Evolutionary conservation across 495 filamentous ascomycete genomes (phyloP), one percentile per base, ranked within the genome.

Genomic region (Penicillium lividum): DNA sequence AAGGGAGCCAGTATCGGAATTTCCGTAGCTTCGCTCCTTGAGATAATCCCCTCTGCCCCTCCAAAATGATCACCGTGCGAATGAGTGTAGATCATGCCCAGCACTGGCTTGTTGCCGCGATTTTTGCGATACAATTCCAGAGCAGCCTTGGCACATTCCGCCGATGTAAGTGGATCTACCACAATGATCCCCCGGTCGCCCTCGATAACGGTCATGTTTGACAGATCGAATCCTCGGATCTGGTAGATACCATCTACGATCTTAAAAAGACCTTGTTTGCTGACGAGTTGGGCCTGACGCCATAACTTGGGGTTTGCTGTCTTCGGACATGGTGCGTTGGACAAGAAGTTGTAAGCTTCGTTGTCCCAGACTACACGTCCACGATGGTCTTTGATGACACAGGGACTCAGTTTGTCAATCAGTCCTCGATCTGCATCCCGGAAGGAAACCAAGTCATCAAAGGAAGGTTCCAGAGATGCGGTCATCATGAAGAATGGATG

Each of bases 61-160:
- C 62, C 60, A 25, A 57, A 65, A 48, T 70, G 68, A 44, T 70
- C 68, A 8, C 44, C 43, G 22, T 70, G 68, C 0, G 65, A 70
- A 28, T 70, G 68, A 3, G 68, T 57, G 49, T 67, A 70, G 10
- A 70, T 33, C 31, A 33, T 33, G 31, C 31, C 31, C 31, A 33
- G 31, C 31, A 62, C 5, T 68, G 6, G 0, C 30, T 64, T 18
- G 15, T 29, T 16, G 22, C 40, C 38, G 27, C 31, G 31, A 33
- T 7, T 33, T 33, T 47, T 47, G 16, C 25, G 6, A 27, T 47
- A 47, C 10, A 47, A 18, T 13, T 25, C 18, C 5, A 47, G 44
- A 22, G 44, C 44, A 25, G 16, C 22, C 10, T 11, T 11, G 4
- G 44, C 18, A 28, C 16, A 25, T 27, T 47, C 44, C 16, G 25